Evolutionary conservation across 306 rosid genomes (phyloP), one percentile per base, ranked within the genome.

Genomic region (Sophora flavescens): DNA sequence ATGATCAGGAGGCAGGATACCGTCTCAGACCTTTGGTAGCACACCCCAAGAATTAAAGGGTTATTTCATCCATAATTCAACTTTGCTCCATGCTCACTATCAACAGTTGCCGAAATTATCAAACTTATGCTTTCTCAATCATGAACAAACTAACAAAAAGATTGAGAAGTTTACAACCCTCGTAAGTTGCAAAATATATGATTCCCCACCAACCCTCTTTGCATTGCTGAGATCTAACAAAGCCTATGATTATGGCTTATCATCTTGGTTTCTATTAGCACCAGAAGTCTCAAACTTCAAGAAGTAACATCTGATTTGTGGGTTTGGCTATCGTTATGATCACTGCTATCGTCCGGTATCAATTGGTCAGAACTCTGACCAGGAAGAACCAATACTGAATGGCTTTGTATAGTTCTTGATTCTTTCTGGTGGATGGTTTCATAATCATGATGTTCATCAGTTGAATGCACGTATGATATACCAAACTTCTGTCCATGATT

Each of bases 401-500:
- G 90, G 78, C 83, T 90, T 83, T 87, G 85, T 56, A 72, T 71
- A 76, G 75, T 53, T 35, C 80, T 75, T 12, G 81, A 63, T 78
- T 87, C 89, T 77, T 82, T 81, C 72, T 65, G 83, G 15, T 74
- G 78, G 39, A 22, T 48, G 32, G 87, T 70, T 63, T 77, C 87
- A 41, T 81, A 64, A 68, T 85, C 77, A 76, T 62, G 81, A 54
- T 63, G 78, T 69, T 44, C 78, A 53, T 78, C 82, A 16, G 77
- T 62, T 28, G 95, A 57, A 66, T 63, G 74, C 60, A 75, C 44
- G 54, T 84, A 92, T 33, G 75, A 81, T 76, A 95, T 81, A 41
- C 96, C 92, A 67, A 74, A 89, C 84, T 86, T 92, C 78, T 92
- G 93, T 26, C 92, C 97, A 79, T 89, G 96, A 70, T 78, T 76